A percentile compares a stretch with the other conserved stretches of the same genome.
Evolutionary conservation across 495 filamentous ascomycete genomes (phyloP).

Genomic region (Podospora sp.): DNA sequence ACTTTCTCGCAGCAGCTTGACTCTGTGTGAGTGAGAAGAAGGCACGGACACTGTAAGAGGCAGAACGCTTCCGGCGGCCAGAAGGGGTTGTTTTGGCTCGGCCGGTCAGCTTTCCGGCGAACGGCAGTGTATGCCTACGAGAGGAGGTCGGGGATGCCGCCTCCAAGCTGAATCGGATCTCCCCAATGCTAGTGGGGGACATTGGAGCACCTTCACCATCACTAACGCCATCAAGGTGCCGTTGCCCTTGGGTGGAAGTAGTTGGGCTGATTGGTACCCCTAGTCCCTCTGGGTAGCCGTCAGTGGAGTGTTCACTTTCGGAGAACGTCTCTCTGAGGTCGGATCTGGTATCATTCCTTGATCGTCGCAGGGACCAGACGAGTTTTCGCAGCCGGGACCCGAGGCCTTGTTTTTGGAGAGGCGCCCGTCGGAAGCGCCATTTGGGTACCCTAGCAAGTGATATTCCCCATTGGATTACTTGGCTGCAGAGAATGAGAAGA

Average conservation of each 20-base stretch:
- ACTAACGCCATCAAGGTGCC: constrained; percentile 18
- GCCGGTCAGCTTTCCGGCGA: constrained; percentile 29
- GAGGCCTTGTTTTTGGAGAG: constrained; percentile 30
- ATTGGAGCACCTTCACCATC: constrained; percentile 18
- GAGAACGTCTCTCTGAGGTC: background rate
- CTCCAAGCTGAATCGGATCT: constrained; percentile 23
- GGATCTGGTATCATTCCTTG: constrained; percentile 30
- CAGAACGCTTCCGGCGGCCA: constrained; percentile 67
- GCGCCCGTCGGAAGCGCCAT: constrained; percentile 76
- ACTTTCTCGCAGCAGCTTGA: constrained; percentile 76
- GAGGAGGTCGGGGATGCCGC: constrained; percentile 25
- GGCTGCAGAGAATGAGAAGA: constrained; percentile 70
- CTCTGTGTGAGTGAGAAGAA: constrained; percentile 78
- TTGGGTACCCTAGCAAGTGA: constrained; percentile 83
- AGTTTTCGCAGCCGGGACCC: constrained; percentile 31
- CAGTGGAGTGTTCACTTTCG: constrained; percentile 28
- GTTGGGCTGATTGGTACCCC: background rate
- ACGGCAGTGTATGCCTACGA: constrained; percentile 59
- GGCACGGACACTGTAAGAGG: constrained; percentile 66
- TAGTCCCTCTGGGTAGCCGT: constrained; percentile 24
- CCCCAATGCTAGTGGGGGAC: background rate
- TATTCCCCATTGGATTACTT: constrained; percentile 84
- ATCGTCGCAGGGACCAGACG: constrained; percentile 33
- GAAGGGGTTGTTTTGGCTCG: constrained; percentile 58
- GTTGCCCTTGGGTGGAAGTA: background rate